phyloP scores from a whole-genome alignment of 140 eudicot genomes.

The Bidens hawaiensis region DNA sequence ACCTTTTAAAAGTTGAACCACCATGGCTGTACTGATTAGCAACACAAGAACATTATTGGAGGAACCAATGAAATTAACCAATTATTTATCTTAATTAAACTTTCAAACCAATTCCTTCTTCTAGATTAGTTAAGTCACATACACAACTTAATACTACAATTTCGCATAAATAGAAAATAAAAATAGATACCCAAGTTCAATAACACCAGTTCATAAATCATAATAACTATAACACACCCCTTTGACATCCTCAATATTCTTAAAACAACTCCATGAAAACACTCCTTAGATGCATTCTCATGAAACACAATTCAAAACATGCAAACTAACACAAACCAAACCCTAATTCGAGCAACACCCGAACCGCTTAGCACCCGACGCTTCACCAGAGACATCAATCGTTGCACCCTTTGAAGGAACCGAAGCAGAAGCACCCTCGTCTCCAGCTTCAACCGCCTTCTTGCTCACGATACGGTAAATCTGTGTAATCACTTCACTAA shows the following conservation, averaged over 20 bases:
- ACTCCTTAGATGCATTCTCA: constrained; percentile 27
- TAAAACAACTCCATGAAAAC: constrained; percentile 19
- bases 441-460: constrained; percentile 58
- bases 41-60: too few species aligned
- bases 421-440: constrained; percentile 41
- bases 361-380: constrained; percentile 32
- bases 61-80: too few species aligned
- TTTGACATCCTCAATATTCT: constrained; percentile 11
- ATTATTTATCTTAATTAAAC: too few species aligned
- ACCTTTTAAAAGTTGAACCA: too few species aligned
- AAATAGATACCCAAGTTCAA: constrained; percentile 1
- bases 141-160: too few species aligned
- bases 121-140: too few species aligned
- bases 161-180: background rate
- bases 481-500: constrained; percentile 50
- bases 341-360: constrained; percentile 62
- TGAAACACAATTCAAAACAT: background rate
- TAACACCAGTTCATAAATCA: constrained; percentile 10
- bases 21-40: too few species aligned
- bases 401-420: constrained; percentile 48
- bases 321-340: constrained; percentile 14
- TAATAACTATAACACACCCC: constrained; percentile 18
- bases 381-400: constrained; percentile 41
- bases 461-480: constrained; percentile 55
- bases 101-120: too few species aligned